phyloP scores from a whole-genome alignment of 768 basidiomycete genomes.

The Tricholoma matsutake region DNA sequence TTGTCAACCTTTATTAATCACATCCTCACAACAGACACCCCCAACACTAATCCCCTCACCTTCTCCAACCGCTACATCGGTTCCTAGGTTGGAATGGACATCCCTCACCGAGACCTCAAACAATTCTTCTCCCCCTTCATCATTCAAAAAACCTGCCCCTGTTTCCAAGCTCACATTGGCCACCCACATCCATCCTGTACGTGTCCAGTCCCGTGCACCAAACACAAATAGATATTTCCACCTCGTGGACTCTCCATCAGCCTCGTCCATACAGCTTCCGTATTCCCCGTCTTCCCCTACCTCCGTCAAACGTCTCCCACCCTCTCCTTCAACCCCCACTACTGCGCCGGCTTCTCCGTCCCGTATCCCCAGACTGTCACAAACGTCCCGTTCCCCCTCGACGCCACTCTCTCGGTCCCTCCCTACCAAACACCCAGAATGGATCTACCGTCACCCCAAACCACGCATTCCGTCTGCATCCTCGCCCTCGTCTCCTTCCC shows the following conservation, averaged over 20 bases:
- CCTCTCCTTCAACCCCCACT: neutral
- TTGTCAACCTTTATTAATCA: constrained; percentile 1
- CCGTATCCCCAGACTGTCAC: constrained; percentile 5
- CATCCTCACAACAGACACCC: constrained; percentile 9
- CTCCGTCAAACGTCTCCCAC: constrained; percentile 1
- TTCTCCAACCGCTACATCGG: neutral
- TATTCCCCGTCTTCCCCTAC: neutral
- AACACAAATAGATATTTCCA: constrained; percentile 16
- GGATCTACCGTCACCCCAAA: constrained; percentile 22
- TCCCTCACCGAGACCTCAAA: neutral
- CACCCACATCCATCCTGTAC: constrained; percentile 6
- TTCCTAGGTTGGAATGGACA: neutral
- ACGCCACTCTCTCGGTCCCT: constrained; percentile 7
- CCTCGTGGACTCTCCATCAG: constrained; percentile 7
- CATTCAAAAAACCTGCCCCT: constrained; percentile 8
- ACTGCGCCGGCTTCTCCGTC: constrained; percentile 2
- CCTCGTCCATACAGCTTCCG: neutral
- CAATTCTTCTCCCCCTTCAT: constrained; percentile 7
- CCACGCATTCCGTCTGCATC: constrained; percentile 13
- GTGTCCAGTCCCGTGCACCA: neutral
- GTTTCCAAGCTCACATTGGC: constrained; percentile 5
- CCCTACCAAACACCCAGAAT: constrained; percentile 16
- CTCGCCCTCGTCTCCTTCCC: constrained; percentile 12
- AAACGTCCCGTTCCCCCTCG: constrained; percentile 9
- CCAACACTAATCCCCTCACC: constrained; percentile 9